phyloP scores from a whole-genome alignment of 2,329 filamentous ascomycete species.

The Colletotrichum aenigma region DNA sequence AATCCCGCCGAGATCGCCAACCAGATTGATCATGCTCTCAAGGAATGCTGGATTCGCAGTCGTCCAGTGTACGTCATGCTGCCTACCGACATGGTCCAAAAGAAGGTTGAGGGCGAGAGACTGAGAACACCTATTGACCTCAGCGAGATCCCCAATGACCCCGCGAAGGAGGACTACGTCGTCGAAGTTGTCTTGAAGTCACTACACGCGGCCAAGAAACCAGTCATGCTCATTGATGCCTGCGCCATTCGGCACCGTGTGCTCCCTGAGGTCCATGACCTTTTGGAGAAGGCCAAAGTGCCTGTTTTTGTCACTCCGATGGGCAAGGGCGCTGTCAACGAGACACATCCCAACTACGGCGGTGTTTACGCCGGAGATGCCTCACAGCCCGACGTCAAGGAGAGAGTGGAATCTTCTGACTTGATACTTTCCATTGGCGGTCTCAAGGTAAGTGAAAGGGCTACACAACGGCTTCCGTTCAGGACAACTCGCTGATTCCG shows the following conservation, averaged over 20 bases:
- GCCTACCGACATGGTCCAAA: constrained; percentile 79
- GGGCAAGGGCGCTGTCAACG: constrained; percentile 85
- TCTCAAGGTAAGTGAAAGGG: constrained; percentile 46
- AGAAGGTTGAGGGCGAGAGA: constrained; percentile 75
- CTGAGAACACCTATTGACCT: constrained; percentile 76
- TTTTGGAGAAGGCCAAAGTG: constrained; percentile 75
- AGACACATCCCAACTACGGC: constrained; percentile 75
- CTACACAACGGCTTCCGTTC: not conserved
- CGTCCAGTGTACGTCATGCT: constrained; percentile 85
- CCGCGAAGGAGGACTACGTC: constrained; percentile 79
- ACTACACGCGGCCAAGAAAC: constrained; percentile 73
- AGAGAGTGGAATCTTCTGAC: constrained; percentile 71
- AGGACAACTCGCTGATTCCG: not conserved
- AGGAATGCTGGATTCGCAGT: constrained; percentile 74
- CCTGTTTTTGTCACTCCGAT: constrained; percentile 90
- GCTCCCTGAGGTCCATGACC: constrained; percentile 71
- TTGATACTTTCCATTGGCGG: constrained; percentile 73
- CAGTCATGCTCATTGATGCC: constrained; percentile 81
- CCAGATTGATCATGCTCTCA: constrained; percentile 79
- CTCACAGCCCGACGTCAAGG: constrained; percentile 67
- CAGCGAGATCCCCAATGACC: constrained; percentile 65
- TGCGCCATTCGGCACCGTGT: constrained; percentile 81
- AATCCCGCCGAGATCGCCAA: constrained; percentile 71
- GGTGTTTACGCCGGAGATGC: constrained; percentile 86
- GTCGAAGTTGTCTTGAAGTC: constrained; percentile 78